These are phyloP conservation scores for Aspergillus nomiae DNA, from an alignment of 2,329 filamentous ascomycete species.

Conservation along the genomic window DNA sequence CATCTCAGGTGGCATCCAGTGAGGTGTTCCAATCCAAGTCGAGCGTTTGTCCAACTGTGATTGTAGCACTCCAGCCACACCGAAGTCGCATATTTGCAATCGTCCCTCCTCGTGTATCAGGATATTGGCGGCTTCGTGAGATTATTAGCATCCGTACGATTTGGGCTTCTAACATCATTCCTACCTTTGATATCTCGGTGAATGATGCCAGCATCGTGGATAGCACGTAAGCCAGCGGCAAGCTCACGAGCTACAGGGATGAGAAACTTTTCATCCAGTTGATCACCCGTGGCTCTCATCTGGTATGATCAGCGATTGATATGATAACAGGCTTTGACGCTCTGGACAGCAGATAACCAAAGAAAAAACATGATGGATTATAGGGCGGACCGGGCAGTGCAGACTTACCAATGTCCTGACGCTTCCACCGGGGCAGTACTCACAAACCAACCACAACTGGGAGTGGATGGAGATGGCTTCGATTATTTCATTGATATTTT, in stretches of 20 bases:
- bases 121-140: slow-evolving; percentile 58
- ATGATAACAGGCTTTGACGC: not conserved
- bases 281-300: slow-evolving; percentile 53
- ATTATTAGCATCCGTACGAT: not conserved
- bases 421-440: slow-evolving; percentile 68
- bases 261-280: slow-evolving; percentile 62
- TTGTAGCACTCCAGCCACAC: slow-evolving; percentile 64
- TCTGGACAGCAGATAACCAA: not conserved
- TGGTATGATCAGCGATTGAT: slow-evolving; percentile 29
- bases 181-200: slow-evolving; percentile 66
- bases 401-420: slow-evolving; percentile 62
- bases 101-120: slow-evolving; percentile 65
- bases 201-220: slow-evolving; percentile 67
- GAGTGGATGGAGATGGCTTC: slow-evolving; percentile 66
- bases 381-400: not conserved
- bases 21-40: slow-evolving; percentile 66
- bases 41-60: slow-evolving; percentile 62
- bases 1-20: slow-evolving; percentile 69
- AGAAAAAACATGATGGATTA: not conserved
- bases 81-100: slow-evolving; percentile 67
- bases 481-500: slow-evolving; percentile 65
- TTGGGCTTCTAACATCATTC: not conserved
- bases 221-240: slow-evolving; percentile 61
- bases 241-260: slow-evolving; percentile 66
- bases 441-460: slow-evolving; percentile 67